Conservation (phyloP, 1,284 basidiomycete genomes). For the Melampsora occidentalis region DNA sequence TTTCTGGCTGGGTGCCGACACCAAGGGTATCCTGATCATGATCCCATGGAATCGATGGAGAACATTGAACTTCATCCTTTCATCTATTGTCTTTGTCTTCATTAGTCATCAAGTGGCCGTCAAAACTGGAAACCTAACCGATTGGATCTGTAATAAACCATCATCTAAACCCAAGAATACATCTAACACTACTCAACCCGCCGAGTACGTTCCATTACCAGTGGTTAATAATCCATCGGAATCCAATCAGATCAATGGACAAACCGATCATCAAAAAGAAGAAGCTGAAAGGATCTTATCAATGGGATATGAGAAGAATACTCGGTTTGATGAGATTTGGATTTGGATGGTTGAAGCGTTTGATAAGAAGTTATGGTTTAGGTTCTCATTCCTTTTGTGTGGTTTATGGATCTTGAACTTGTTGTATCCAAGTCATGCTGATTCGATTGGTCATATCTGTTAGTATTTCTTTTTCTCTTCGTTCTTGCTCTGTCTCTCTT, state of each 20-base stretch:
- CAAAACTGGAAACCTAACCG: constrained; percentile 16
- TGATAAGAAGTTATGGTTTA: constrained; percentile 7
- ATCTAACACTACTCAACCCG: not conserved
- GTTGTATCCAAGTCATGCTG: constrained; percentile 20
- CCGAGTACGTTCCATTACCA: not conserved
- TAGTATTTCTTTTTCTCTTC: not conserved
- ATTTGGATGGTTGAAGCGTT: not conserved
- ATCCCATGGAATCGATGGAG: constrained; percentile 71
- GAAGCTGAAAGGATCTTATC: not conserved
- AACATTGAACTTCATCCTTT: constrained; percentile 70
- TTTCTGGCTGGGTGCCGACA: constrained; percentile 81
- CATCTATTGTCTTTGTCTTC: constrained; percentile 60
- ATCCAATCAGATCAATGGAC: not conserved
- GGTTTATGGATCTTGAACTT: constrained; percentile 38
- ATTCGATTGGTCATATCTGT: constrained; percentile 37
- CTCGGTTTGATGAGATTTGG: not conserved
- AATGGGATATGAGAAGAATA: not conserved
- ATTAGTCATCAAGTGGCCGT: constrained; percentile 35
- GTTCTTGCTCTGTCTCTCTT: too few species aligned
- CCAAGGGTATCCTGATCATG: constrained; percentile 75
- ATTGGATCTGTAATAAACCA: constrained; percentile 39
- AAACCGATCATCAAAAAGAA: constrained; percentile 4
- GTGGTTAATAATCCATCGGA: not conserved
- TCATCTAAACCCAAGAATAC: not conserved
- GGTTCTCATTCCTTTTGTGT: constrained; percentile 5